phyloP scores from a whole-genome alignment of 78 protist genomes.

The Fonticula alba region DNA sequence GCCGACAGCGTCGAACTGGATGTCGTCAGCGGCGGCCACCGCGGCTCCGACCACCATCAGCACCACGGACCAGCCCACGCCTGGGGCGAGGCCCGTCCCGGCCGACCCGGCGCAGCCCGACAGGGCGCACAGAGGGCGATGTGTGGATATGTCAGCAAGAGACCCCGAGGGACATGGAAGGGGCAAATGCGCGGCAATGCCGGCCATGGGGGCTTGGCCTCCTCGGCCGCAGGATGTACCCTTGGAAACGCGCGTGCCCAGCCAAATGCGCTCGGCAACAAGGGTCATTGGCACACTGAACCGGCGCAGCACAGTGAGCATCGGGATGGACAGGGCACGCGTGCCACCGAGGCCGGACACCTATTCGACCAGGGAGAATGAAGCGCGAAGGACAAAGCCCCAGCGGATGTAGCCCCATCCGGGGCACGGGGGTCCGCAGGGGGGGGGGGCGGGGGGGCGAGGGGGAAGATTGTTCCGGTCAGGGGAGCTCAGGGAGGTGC shows the following conservation, averaged over 20 bases:
- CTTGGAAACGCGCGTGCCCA: no score
- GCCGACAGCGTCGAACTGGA: slow-evolving; percentile 8
- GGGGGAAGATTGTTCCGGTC: background rate
- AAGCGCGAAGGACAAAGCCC: no score
- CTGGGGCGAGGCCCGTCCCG: background rate
- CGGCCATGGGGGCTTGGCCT: no score
- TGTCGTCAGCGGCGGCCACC: slow-evolving; percentile 23
- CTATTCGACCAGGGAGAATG: slow-evolving; percentile 10
- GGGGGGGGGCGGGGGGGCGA: background rate
- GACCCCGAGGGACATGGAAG: no score
- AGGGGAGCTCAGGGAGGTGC: background rate
- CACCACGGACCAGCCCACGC: slow-evolving; percentile 6
- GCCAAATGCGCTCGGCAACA: slow-evolving; percentile 2
- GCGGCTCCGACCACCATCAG: slow-evolving; percentile 20
- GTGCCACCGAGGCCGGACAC: slow-evolving; percentile 25
- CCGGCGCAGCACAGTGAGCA: slow-evolving; percentile 21
- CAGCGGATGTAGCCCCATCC: no score
- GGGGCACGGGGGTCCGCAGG: slow-evolving; percentile 9
- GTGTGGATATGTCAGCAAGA: no score
- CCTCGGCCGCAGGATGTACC: no score
- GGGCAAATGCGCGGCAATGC: no score
- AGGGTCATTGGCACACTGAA: slow-evolving; percentile 16
- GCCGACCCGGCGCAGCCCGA: no score
- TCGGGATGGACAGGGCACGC: slow-evolving; percentile 1
- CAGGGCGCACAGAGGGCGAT: no score